A percentile compares a stretch with the other conserved stretches of the same genome.
phyloP scores from a whole-genome alignment of 768 basidiomycete genomes.

The Albatrellus ellisii region DNA sequence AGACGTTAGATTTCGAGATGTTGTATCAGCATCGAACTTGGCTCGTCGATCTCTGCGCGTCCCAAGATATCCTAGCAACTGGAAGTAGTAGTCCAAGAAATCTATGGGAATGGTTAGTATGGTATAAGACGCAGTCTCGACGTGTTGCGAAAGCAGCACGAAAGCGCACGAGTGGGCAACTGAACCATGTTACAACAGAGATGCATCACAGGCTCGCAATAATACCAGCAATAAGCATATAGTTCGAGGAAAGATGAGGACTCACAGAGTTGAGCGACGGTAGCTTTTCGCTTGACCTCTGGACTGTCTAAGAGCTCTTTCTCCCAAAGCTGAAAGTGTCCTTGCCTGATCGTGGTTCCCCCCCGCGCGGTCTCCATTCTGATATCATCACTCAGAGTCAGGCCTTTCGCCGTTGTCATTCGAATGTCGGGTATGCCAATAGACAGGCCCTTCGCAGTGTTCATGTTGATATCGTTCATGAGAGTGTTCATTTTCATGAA shows the following conservation, averaged over 20 bases:
- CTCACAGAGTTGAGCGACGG: constrained; percentile 92
- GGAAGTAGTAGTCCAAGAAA: constrained; percentile 98
- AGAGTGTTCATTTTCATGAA: too few relatives aligned
- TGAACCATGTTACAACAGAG: neutral
- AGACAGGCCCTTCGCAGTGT: constrained; percentile 55
- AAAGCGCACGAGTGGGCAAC: too few relatives aligned
- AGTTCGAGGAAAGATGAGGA: constrained; percentile 5
- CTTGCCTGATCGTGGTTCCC: constrained; percentile 38
- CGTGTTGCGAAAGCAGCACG: too few relatives aligned
- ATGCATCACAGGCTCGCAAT: too few relatives aligned
- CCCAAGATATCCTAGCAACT: constrained; percentile 80
- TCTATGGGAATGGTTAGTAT: constrained; percentile 30
- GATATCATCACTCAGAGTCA: constrained; percentile 39
- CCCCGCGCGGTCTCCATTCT: constrained; percentile 55
- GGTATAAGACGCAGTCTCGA: neutral
- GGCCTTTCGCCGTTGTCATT: constrained; percentile 53
- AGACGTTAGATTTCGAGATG: constrained; percentile 41
- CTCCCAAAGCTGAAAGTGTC: constrained; percentile 68
- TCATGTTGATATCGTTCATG: constrained; percentile 72
- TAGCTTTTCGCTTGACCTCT: constrained; percentile 91
- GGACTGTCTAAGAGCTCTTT: constrained; percentile 67
- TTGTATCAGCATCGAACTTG: constrained; percentile 75
- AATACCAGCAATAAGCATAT: too few relatives aligned
- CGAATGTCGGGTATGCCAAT: constrained; percentile 34
- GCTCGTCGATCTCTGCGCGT: constrained; percentile 74